Evolutionary conservation across 768 basidiomycete genomes (phyloP), one percentile per base, ranked within the genome.

Genomic region (Boletus rubropictus): DNA sequence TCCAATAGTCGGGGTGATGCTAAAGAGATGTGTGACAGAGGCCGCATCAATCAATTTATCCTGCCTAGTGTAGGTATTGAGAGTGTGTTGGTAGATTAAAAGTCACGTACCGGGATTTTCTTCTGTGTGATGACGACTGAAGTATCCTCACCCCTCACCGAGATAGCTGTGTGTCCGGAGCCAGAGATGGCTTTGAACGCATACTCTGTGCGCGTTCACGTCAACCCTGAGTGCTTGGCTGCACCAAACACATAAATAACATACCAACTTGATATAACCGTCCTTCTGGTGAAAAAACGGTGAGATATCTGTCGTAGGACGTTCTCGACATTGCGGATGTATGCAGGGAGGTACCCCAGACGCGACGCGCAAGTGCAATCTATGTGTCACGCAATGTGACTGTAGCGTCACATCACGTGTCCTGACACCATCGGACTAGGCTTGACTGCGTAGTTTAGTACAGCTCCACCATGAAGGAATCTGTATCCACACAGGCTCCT

Each of bases 111-210:
- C 22, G 96, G 92, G 31, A 99, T 86, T 75, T 98, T 98, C 73
- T 92, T 92, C 73, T 98, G 96, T 18, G 95, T 97, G 58, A 99
- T 93, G 34, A 97, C 88, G 7, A 98, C 93, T 5, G 86, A 78
- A 5, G 93, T 95, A 58, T 98, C 94, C 67, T 89, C 89, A 15
- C 96, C 96, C 60, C 95, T 75, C 37, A 98, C 87, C 15, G 94
- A 79, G 42, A 99, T 78, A 1, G 95, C 82, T 2, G 96, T 98
- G 61, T 97, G 91, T 1, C 93, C 95, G 1, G 93, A 92, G 46
- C 91, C 92, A 52, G 93, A 91, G 67, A 98, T 97, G 39, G 96
- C 96, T 70, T 98, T 99, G 84, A 98, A 98, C 22, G 96, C 95
- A 77, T 98, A 98, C 73, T 98, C 94, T 97, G 51, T 42, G 24